Base-by-base conservation (phyloP, 2,329 filamentous ascomycete species). In the Arachnomyces sp. region DNA sequence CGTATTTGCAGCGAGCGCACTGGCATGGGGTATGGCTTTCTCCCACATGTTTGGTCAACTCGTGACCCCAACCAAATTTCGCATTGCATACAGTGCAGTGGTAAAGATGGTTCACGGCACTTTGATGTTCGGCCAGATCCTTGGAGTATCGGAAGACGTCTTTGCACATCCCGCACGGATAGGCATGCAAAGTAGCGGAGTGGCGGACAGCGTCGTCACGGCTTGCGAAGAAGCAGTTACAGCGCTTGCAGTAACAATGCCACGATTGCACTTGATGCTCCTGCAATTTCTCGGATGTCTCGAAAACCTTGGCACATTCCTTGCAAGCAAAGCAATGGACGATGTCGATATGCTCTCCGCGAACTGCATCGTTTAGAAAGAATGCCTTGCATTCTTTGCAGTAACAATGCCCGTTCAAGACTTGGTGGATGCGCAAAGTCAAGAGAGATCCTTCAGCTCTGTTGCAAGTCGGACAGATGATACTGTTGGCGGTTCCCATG, bases 371-470 rank as follows among this genome's bases (percentile, higher is more conserved):
- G n/a, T 47, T 42, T 9, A 29, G 34, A 28, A 49, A 49, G n/a
- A 45, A 49, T 13, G 40, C 37, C 8, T 36, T 32, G 16, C 47
- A 49, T 30, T 36, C 29, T 11, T 43, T 25, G 39, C 47, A 49
- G 31, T 45, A 50, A 14, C 43, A 44, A 32, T 50, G 47, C 11
- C 34, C 38, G 15, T 36, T 28, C 16, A 28, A 36, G 36, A 45
- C 44, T 31, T 50, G 47, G 21, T 49, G 47, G 31, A 45, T 44
- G 3, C 47, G 47, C 14, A 49, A 43, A 4, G 33, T 39, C 14
- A 45, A 15, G 5, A 45, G 29, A 12, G 43, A 44, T 29, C 16
- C 34, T 31, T 45, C 47, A 9, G 28, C 37, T 25, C 13, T 17
- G 13, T 35, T 38, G 6, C 47, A 49, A 21, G 42, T 38, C 32